Base-by-base conservation (phyloP, 495 filamentous ascomycete genomes). In the Tuber melanosporum region DNA sequence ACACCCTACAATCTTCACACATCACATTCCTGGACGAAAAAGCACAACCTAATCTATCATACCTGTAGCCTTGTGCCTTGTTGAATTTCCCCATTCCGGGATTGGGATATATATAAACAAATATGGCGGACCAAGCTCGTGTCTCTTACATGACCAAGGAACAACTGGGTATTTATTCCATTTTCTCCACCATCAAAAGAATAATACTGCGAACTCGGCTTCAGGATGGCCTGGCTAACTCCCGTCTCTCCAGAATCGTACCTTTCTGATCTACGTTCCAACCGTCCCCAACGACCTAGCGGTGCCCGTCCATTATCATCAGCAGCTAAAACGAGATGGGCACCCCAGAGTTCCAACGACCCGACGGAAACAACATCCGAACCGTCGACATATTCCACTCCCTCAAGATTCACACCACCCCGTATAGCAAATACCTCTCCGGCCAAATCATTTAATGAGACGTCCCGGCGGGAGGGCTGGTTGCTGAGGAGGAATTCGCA, bases 261-360 rank as follows among this genome's bases (percentile, higher is more conserved):
- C 82, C 87, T 98, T 47, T 89, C 91, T 79, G 91, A 92, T 76
- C 89, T 98, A 44, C 91, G 94, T 76, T 89, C 89, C 75, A 96
- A 92, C 84, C 91, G 91, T 71, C 88, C 93, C 75, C 88, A 89
- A 66, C 89, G 94, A 75, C 92, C 94, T 41, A 89, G 88, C 73
- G 94, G 94, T 72, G 92, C 93, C 75, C 87, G 94, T 77, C 94
- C 94, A n/a, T 86, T 88, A 70, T 93, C 93, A 36, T 83, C 86
- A 3, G 87, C 87, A 7, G 84, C 85, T 42, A 76, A 79, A 41
- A 70, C 77, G 32, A 78, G 81, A 76, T 81, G 82, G 80, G 45
- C 74, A 17, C 71, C 80, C 2, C 76, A 76, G 72, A 75, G 72
- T 45, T 76, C 72, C 43, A 70, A 77, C 73, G 77, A 75, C 70